Conservation (phyloP, 2,329 filamentous ascomycete genomes). For the Tolypocladium album region DNA sequence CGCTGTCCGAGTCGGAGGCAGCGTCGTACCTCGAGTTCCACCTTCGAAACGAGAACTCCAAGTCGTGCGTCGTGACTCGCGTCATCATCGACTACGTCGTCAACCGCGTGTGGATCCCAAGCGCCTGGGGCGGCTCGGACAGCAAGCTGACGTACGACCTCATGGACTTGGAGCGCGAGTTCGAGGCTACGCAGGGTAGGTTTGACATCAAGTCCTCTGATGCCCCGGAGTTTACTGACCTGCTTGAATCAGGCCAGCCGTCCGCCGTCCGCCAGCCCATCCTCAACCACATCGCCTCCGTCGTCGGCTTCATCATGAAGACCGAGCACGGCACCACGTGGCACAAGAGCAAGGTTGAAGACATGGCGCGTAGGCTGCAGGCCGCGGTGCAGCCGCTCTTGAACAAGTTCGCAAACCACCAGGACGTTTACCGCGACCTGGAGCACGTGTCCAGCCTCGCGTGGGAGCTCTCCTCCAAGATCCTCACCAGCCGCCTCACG, state of each 20-base stretch:
- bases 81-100: conserved; percentile 31
- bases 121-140: conserved; percentile 28
- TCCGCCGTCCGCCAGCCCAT: conserved; percentile 26
- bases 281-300: conserved; percentile 23
- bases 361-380: conserved; percentile 29
- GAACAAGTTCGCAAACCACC: conserved; percentile 20
- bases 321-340: conserved; percentile 18
- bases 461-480: conserved; percentile 34
- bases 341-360: conserved; percentile 23
- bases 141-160: conserved; percentile 21
- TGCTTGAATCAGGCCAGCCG: conserved; percentile 17
- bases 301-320: conserved; percentile 27
- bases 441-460: conserved; percentile 27
- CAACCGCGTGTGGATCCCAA: conserved; percentile 27
- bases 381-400: conserved; percentile 27
- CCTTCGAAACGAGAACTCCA: conserved; percentile 26
- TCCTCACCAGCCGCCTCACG: conserved; percentile 32
- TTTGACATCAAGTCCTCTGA: background rate
- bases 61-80: conserved; percentile 30
- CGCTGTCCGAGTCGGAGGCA: conserved; percentile 25
- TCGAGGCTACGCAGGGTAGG: conserved; percentile 23
- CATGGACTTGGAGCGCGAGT: conserved; percentile 23
- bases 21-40: conserved; percentile 29
- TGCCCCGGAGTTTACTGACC: background rate
- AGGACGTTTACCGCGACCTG: conserved; percentile 30